Evolutionary conservation across 495 filamentous ascomycete species (phyloP).

Genomic region (Penicillium subrubescens): DNA sequence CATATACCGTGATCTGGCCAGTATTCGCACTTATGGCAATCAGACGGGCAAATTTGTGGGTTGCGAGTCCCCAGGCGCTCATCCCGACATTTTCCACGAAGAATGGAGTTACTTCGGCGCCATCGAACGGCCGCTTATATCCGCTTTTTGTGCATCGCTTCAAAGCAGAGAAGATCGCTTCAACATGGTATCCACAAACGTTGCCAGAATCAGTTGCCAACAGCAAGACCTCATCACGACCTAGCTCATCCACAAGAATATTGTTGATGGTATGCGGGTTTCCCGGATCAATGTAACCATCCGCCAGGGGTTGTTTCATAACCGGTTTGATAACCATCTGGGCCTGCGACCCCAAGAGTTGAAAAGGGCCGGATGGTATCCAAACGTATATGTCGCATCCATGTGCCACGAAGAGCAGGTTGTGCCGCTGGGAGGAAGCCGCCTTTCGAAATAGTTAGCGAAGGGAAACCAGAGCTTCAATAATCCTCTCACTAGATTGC

Average conservation of each 20-base stretch:
- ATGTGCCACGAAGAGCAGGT: constrained; percentile 81
- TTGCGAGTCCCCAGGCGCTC: constrained; percentile 89
- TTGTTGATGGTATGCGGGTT: constrained; percentile 76
- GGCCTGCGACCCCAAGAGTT: constrained; percentile 61
- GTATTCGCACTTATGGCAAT: constrained; percentile 82
- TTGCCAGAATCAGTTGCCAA: constrained; percentile 87
- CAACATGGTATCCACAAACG: constrained; percentile 76
- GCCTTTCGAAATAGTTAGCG: constrained; percentile 34
- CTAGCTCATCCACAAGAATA: constrained; percentile 77
- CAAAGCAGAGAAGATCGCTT: constrained; percentile 52
- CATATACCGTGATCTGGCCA: constrained; percentile 67
- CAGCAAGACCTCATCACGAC: constrained; percentile 76
- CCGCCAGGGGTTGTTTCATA: constrained; percentile 44
- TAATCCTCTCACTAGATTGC: constrained; percentile 50
- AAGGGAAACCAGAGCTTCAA: background rate
- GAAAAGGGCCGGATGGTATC: constrained; percentile 65
- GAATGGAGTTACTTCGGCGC: constrained; percentile 52
- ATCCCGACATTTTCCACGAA: constrained; percentile 72
- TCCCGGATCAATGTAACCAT: constrained; percentile 57
- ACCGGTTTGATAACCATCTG: constrained; percentile 68
- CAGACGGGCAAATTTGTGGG: constrained; percentile 75
- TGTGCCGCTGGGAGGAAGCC: constrained; percentile 58
- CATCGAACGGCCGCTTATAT: constrained; percentile 30
- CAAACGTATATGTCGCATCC: constrained; percentile 71
- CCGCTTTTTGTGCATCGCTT: constrained; percentile 30